Conservation (phyloP, 495 filamentous ascomycete species). For the Cairneyella variabilis region DNA sequence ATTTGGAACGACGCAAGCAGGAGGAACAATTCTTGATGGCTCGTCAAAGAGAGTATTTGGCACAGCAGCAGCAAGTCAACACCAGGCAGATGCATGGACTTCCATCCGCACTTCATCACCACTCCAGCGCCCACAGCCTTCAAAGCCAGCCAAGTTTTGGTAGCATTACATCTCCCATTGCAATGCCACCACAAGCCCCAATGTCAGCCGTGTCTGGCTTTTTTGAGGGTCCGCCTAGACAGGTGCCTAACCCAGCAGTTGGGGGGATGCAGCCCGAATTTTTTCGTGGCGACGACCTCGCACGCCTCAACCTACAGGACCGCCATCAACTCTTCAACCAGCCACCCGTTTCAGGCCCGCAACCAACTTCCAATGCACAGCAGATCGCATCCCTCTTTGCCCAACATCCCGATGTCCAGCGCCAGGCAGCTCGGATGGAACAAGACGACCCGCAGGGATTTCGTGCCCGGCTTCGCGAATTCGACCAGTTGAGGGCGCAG, state of each 20-base stretch:
- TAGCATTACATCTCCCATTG: conserved; percentile 82
- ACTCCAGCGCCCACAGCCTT: conserved; percentile 89
- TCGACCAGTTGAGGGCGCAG: conserved; percentile 53
- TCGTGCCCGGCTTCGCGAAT: conserved; percentile 49
- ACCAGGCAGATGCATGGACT: conserved; percentile 67
- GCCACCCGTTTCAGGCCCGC: conserved; percentile 15
- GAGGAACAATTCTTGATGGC: conserved; percentile 97
- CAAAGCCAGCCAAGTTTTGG: conserved; percentile 95
- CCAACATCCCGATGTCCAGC: conserved; percentile 54
- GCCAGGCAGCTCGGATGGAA: conserved; percentile 27
- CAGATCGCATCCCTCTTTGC: conserved; percentile 32
- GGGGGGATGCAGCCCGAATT: conserved; percentile 33
- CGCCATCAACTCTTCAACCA: conserved; percentile 23
- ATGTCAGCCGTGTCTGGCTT: conserved; percentile 59
- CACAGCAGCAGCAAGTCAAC: conserved; percentile 78
- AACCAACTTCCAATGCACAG: conserved; percentile 29
- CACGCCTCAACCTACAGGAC: conserved; percentile 35
- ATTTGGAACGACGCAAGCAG: conserved; percentile 91
- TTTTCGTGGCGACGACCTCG: conserved; percentile 43
- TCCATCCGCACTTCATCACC: conserved; percentile 72
- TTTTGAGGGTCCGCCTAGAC: conserved; percentile 55
- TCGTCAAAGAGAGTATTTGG: conserved; percentile 87
- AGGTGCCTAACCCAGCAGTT: conserved; percentile 21
- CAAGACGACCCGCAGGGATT: conserved; percentile 47
- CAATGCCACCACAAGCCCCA: conserved; percentile 68